Conservation (phyloP, 257 asterid species). For the Jacaranda copaia region DNA sequence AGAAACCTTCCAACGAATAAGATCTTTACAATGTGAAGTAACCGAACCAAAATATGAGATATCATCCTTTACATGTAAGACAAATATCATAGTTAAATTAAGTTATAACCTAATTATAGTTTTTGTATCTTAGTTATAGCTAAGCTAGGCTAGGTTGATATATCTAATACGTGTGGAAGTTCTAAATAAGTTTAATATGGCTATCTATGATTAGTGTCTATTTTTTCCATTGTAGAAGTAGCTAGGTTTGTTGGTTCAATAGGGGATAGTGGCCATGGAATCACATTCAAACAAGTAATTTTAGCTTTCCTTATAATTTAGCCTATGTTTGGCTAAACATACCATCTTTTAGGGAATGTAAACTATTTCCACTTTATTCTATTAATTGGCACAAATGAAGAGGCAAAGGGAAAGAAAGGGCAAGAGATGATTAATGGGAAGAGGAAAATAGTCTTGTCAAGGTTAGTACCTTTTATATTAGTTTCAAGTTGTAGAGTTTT, state of each 20-base stretch:
- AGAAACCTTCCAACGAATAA: no score
- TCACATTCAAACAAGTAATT: background rate
- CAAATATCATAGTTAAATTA: no score
- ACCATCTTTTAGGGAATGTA: background rate
- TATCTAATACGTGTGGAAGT: no score
- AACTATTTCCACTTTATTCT: background rate
- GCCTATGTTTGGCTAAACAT: slow-evolving; percentile 9
- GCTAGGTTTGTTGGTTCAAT: background rate
- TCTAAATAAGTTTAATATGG: background rate
- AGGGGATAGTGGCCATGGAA: background rate
- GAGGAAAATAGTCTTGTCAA: background rate
- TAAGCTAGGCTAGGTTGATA: no score
- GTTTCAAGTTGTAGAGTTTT: background rate
- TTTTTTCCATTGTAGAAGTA: background rate
- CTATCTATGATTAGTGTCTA: background rate
- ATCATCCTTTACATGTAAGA: no score
- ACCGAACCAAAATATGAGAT: no score
- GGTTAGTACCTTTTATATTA: background rate
- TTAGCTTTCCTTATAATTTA: background rate
- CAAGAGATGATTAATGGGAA: background rate
- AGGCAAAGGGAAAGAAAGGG: background rate
- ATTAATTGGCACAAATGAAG: background rate
- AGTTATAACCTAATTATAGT: no score
- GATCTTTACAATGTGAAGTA: no score
- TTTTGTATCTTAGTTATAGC: no score